Conservation (phyloP, 306 rosid genomes). For the Cicer cuneatum region DNA sequence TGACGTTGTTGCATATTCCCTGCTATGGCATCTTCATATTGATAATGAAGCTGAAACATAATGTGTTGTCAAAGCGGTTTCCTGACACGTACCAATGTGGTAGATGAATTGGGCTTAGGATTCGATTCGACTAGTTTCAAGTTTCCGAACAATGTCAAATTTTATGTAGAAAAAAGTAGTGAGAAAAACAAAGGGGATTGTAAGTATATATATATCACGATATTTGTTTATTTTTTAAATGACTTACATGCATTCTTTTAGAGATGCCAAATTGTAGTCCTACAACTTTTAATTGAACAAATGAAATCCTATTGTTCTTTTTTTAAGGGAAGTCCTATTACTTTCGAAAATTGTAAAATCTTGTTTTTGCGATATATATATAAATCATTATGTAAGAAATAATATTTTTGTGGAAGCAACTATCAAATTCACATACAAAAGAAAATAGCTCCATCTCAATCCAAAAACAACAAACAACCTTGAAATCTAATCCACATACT, state of each 20-base stretch:
- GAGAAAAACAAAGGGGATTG: not conserved
- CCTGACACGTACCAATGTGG: conserved; percentile 68
- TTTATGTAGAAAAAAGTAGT: conserved; percentile 29
- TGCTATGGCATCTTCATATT: conserved; percentile 87
- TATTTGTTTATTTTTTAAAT: too few relatives aligned
- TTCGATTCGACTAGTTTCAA: conserved; percentile 30
- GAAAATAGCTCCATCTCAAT: not conserved
- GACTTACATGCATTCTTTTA: too few relatives aligned
- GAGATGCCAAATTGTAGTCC: too few relatives aligned
- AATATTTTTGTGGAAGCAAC: conserved; percentile 43
- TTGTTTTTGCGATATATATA: conserved; percentile 18
- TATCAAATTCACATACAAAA: conserved; percentile 37
- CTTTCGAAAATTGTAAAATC: too few relatives aligned
- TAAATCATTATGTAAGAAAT: conserved; percentile 35
- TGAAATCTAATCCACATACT: conserved; percentile 52
- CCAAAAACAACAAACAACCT: conserved; percentile 35
- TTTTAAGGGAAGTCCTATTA: too few relatives aligned
- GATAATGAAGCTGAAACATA: conserved; percentile 83
- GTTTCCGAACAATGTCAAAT: conserved; percentile 40
- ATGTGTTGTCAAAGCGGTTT: conserved; percentile 61
- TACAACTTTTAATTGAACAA: too few relatives aligned
- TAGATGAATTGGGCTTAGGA: conserved; percentile 44
- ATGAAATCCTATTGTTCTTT: too few relatives aligned
- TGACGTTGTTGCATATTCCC: conserved; percentile 85
- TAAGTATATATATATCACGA: not conserved